These are phyloP conservation scores for Candida buenavistaensis DNA, from an alignment of 1,139 yeast genomes.

Conservation along the genomic window DNA sequence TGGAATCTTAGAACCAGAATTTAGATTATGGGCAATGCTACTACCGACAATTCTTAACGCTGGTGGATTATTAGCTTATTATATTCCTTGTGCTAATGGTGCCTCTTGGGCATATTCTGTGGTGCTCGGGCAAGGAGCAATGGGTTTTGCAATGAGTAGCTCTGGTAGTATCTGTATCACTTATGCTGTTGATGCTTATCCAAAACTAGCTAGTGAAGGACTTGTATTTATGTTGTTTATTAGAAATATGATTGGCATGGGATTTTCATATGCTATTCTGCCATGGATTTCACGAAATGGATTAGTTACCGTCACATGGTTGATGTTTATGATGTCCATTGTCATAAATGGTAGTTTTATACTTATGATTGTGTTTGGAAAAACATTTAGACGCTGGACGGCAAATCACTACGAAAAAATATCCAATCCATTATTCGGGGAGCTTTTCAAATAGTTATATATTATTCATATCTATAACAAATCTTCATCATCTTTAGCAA, in stretches of 20 bases:
- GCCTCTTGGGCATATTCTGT: conserved; percentile 53
- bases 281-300: conserved; percentile 45
- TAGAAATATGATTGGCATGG: conserved; percentile 48
- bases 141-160: conserved; percentile 59
- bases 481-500: conserved; percentile 71
- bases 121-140: conserved; percentile 49
- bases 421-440: conserved; percentile 17
- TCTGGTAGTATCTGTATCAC: conserved; percentile 57
- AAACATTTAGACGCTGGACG: conserved; percentile 34
- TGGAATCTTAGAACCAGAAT: conserved; percentile 43
- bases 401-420: conserved; percentile 21
- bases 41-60: conserved; percentile 40
- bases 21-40: conserved; percentile 38
- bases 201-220: conserved; percentile 53
- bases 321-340: conserved; percentile 45
- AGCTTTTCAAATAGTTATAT: conserved; percentile 3
- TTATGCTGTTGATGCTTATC: conserved; percentile 58
- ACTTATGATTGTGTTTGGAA: conserved; percentile 40
- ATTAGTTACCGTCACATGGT: conserved; percentile 40
- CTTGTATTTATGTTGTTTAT: conserved; percentile 49
- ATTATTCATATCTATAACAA: conserved; percentile 11
- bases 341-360: conserved; percentile 43
- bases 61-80: conserved; percentile 38
- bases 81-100: conserved; percentile 28
- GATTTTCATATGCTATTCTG: conserved; percentile 45